Evolutionary conservation across 2,329 filamentous ascomycete genomes (phyloP).

Genomic region (Myriosclerotinia scirpicola): DNA sequence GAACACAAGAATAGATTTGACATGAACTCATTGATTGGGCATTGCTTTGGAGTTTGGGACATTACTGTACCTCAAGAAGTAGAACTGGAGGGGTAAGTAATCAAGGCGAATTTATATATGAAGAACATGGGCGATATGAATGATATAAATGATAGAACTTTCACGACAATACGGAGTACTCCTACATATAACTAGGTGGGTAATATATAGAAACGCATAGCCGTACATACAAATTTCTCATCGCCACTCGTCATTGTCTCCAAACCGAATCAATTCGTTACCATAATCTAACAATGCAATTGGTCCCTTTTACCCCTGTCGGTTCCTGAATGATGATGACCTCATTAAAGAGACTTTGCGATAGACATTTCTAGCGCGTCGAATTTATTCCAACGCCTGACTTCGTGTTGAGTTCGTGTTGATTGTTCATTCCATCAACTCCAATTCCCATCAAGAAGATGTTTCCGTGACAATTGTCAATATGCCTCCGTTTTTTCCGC

Average conservation of each 20-base stretch:
- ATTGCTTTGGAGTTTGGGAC: neutral
- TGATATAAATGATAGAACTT: neutral
- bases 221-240: no score
- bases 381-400: slow-evolving; percentile 6
- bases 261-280: neutral
- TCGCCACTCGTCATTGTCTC: no score
- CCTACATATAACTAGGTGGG: no score
- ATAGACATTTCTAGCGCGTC: neutral
- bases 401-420: slow-evolving; percentile 15
- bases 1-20: slow-evolving; percentile 1
- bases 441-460: slow-evolving; percentile 3
- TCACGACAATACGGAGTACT: neutral
- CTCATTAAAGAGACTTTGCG: neutral
- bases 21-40: neutral
- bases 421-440: neutral
- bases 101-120: neutral
- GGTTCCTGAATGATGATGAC: neutral
- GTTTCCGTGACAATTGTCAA: slow-evolving; percentile 22
- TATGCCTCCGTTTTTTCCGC: slow-evolving; percentile 69
- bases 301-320: neutral
- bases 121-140: neutral
- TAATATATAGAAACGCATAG: no score
- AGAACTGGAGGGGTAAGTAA: neutral
- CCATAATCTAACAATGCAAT: neutral
- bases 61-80: neutral